Percentiles rank a stretch among this genome's conserved stretches.
phyloP scores from a whole-genome alignment of 768 basidiomycete species.

The Phlebiopsis flavidoalba region DNA sequence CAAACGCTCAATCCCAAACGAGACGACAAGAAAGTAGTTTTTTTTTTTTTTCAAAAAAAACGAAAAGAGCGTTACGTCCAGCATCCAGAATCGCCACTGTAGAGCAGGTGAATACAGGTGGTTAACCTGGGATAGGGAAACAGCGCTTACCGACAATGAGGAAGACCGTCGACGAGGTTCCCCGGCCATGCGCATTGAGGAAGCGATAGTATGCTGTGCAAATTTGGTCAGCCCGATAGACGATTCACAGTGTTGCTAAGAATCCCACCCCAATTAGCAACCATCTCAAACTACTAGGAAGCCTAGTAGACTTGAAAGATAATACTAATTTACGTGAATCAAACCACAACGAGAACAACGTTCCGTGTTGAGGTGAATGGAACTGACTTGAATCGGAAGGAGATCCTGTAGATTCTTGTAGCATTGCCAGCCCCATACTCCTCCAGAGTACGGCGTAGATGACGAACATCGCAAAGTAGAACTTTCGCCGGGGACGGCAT shows the following conservation, averaged over 20 bases:
- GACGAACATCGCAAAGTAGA: conserved; percentile 82
- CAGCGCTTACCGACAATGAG: conserved; percentile 75
- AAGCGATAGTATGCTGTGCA: conserved; percentile 84
- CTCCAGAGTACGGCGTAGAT: conserved; percentile 67
- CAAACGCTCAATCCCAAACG: conserved; percentile 89
- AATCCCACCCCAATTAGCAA: conserved; percentile 77
- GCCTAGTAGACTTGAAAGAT: conserved; percentile 82
- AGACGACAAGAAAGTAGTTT: conserved; percentile 87
- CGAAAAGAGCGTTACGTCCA: conserved; percentile 86
- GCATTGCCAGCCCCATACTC: conserved; percentile 80
- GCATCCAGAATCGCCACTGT: conserved; percentile 93
- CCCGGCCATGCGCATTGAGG: conserved; percentile 80
- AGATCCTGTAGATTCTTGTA: conserved; percentile 78
- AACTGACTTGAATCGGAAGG: conserved; percentile 76
- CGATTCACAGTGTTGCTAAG: neutral
- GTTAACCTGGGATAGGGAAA: neutral
- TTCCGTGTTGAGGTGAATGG: neutral
- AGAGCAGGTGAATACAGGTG: neutral
- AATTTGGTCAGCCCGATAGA: neutral
- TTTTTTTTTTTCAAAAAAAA: no score
- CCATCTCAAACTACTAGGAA: conserved; percentile 92
- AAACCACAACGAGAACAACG: no score
- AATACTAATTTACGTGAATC: conserved; percentile 57
- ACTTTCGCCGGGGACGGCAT: conserved; percentile 39
- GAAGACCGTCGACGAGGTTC: conserved; percentile 76